Evolutionary conservation across 2,329 filamentous ascomycete species (phyloP), one percentile per base, ranked within the genome.

Genomic region (Botrytis elliptica): DNA sequence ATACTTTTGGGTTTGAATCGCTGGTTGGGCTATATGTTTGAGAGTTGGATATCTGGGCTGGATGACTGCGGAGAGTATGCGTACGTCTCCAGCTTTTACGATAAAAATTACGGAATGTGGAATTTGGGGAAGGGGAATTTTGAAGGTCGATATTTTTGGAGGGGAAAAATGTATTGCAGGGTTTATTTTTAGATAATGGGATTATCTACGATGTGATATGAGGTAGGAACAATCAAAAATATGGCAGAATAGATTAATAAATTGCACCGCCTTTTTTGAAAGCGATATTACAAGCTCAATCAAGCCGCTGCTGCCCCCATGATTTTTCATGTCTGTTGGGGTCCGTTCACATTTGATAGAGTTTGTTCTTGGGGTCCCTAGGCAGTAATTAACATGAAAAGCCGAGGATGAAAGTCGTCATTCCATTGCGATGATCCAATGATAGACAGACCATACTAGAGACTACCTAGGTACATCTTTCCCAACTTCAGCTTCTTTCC

Each of bases 121-220:
- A 38, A 63, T 2, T 42, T 42, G 4, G 40, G 14, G 20, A 8
- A 18, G 5, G 14, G 25, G 25, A 16, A 16, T 6, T n/a, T 42
- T 8, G 22, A 42, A 44, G 42, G 33, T 49, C 8, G 38, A 46
- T n/a, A 36, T 55, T 44, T 52, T 29, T 36, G 22, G 36, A 68
- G 65, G 25, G 46, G 36, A 57, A 55, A 68, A 68, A 22, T 55
- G 46, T 67, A 25, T 67, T n/a, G 46, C 65, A 55, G 46, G 65
- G 65, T 29, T 67, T 67, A 55, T 67, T 67, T 67, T 55, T 55
- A 25, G 65, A 55, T 40, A 1, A 18, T 18, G 20, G 55, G 49
- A 29, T 16, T 29, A 29, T 55, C 12, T 14, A 29, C 12, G 22
- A 12, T 52, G 1, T 3, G 22, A 25, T 49, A 49, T 49, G 22